phyloP scores from a whole-genome alignment of 768 basidiomycete genomes.

The Auricularia cornea region DNA sequence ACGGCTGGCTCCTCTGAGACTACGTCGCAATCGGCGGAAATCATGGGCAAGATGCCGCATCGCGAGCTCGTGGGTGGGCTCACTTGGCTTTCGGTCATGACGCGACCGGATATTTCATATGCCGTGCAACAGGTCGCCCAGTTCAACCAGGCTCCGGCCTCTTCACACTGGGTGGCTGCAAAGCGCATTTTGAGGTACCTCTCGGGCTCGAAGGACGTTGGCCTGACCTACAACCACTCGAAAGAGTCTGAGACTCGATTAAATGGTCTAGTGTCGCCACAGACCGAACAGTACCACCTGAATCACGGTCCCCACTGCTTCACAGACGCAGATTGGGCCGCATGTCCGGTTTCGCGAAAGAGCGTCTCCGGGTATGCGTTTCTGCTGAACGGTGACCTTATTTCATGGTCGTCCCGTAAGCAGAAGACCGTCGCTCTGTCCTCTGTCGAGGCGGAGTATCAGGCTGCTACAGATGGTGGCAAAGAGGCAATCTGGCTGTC shows the following conservation, averaged over 20 bases:
- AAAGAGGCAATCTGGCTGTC: slow-evolving; percentile 9
- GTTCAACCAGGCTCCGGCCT: no score
- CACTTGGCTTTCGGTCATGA: no score
- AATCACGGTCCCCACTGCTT: slow-evolving; percentile 1
- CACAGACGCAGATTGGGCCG: slow-evolving; percentile 23
- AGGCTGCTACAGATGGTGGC: slow-evolving; percentile 13
- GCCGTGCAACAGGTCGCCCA: no score
- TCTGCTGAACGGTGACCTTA: slow-evolving; percentile 13
- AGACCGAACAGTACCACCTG: background rate
- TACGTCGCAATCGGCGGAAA: no score
- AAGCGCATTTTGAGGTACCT: no score
- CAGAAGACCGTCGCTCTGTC: slow-evolving; percentile 19
- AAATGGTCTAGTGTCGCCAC: background rate
- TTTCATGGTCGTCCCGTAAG: slow-evolving; percentile 19
- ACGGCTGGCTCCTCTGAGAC: no score
- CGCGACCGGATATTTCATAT: no score
- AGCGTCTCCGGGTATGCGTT: slow-evolving; percentile 29
- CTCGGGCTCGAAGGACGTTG: no score
- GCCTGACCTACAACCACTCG: no score
- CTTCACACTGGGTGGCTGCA: no score
- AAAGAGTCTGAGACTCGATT: background rate
- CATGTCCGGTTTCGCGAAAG: slow-evolving; percentile 16
- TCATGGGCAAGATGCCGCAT: no score
- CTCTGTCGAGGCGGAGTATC: slow-evolving; percentile 21
- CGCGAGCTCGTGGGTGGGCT: no score